Evolutionary conservation across 2,329 filamentous ascomycete genomes (phyloP), one percentile per base, ranked within the genome.

Genomic region (Trichoderma harzianum): DNA sequence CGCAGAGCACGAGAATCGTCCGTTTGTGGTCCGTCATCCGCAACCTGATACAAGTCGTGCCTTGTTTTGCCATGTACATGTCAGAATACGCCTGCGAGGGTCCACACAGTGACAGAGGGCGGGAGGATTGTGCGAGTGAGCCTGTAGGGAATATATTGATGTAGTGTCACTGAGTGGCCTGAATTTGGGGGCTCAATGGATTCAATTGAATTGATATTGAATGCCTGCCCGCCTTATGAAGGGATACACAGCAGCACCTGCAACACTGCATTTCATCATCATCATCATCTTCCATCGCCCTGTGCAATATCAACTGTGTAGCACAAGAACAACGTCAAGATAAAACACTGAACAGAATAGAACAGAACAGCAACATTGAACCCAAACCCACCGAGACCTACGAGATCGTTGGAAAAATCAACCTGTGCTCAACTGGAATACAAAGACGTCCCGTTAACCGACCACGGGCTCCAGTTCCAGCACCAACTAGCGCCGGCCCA

Each of bases 401-500:
- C 36, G 3, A 18, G 36, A 4, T 2, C n/a, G 43, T 51, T 3
- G 43, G 12, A 24, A 60, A 60, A 12, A 34, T 16, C n/a, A 68
- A 18, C 36, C 36, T 8, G 16, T 36, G 34, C 34, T 36, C 34
- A 39, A 18, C 36, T 39, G 39, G 16, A 43, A 60, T 18, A 43
- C 39, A 60, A 47, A 58, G 36, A 67, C 28, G n/a, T 53, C 47
- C 66, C 66, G 66, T 57, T 39, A 58, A 61, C 60, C 60, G 39
- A 62, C 69, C 69, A 58, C 26, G 34, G 69, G 69, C 69, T 64
- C 51, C 43, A 30, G 55, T 39, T 32, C 57, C 32, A 51, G 32
- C 26, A 30, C 57, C 60, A 30, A 28, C 57, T 67, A 67, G 70
- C 57, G 70, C 70, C 70, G 61, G 70, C 55, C 53, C 39, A 53